phyloP scores from a whole-genome alignment of 371 early-diverging fungal species.

The Smittium culicis region DNA sequence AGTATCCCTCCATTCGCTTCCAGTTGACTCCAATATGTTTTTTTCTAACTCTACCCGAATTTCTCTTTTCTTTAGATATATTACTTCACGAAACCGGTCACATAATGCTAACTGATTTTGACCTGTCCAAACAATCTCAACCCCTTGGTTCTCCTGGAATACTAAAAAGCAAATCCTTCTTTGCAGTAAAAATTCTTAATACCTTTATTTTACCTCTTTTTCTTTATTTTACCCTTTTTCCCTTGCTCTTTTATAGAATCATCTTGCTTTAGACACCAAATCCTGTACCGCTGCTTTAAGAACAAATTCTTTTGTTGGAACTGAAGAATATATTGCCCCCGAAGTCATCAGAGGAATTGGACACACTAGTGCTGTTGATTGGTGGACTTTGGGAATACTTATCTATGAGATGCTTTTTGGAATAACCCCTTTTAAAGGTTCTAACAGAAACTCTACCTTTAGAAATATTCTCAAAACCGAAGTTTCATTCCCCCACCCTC shows the following conservation, averaged over 20 bases:
- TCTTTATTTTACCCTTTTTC: slow-evolving; percentile 3
- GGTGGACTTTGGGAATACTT: slow-evolving; percentile 93
- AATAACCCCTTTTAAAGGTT: slow-evolving; percentile 90
- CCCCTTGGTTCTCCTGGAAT: neutral
- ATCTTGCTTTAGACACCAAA: too few species aligned
- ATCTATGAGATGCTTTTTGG: slow-evolving; percentile 77
- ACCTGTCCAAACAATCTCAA: slow-evolving; percentile 58
- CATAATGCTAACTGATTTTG: slow-evolving; percentile 75
- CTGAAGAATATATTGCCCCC: slow-evolving; percentile 84
- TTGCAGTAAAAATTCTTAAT: too few species aligned
- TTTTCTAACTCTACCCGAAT: neutral
- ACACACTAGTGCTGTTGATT: slow-evolving; percentile 80
- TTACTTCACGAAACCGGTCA: slow-evolving; percentile 59
- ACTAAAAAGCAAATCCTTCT: too few species aligned
- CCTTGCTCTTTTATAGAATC: slow-evolving; percentile 13
- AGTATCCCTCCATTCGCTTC: too few species aligned
- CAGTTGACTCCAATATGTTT: too few species aligned
- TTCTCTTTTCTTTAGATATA: slow-evolving; percentile 24
- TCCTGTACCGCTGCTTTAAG: slow-evolving; percentile 37
- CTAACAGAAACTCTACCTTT: slow-evolving; percentile 75
- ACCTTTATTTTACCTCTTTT: neutral
- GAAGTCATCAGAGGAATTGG: slow-evolving; percentile 63
- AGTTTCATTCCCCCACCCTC: slow-evolving; percentile 27
- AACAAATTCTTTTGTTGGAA: slow-evolving; percentile 92
- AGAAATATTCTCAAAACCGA: slow-evolving; percentile 73